phyloP scores from a whole-genome alignment of 2,329 filamentous ascomycete genomes.

The Epichloe glyceriae region DNA sequence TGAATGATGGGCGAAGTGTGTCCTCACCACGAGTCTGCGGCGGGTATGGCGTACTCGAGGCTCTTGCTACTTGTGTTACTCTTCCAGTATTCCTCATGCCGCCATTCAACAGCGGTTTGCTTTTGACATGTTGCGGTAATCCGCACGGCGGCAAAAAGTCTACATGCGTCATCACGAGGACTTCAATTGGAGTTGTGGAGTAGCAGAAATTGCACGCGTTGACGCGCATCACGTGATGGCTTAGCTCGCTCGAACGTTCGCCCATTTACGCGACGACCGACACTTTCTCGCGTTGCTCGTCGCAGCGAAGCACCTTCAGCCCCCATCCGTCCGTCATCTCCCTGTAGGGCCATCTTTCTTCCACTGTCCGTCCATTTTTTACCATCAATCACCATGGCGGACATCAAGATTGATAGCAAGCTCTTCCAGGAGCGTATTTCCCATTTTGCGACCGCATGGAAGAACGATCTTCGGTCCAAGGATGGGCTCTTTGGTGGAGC shows the following conservation, averaged over 20 bases:
- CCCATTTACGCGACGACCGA: slow-evolving; percentile 29
- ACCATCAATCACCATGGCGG: slow-evolving; percentile 43
- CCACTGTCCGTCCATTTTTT: slow-evolving; percentile 16
- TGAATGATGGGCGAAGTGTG: too few relatives aligned
- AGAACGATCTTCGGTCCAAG: slow-evolving; percentile 81
- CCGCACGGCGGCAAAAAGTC: too few relatives aligned
- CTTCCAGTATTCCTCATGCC: too few relatives aligned
- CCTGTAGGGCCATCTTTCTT: slow-evolving; percentile 6
- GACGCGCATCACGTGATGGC: slow-evolving; percentile 21
- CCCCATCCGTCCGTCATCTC: slow-evolving; percentile 7
- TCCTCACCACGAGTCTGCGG: too few relatives aligned
- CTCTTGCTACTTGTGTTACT: too few relatives aligned
- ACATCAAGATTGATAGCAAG: slow-evolving; percentile 92
- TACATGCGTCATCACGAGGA: too few relatives aligned
- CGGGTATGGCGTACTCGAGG: too few relatives aligned
- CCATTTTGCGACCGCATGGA: slow-evolving; percentile 83
- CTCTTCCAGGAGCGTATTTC: slow-evolving; percentile 88
- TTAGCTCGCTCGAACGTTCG: neutral
- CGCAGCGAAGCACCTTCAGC: slow-evolving; percentile 13
- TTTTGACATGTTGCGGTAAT: too few relatives aligned
- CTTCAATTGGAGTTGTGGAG: neutral
- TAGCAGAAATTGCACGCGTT: slow-evolving; percentile 10
- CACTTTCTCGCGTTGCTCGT: slow-evolving; percentile 25
- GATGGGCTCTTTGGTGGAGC: slow-evolving; percentile 77
- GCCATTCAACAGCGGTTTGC: too few relatives aligned